Evolutionary conservation across 169 alveolate genomes (phyloP).

Genomic region (Plasmodium gonderi): DNA sequence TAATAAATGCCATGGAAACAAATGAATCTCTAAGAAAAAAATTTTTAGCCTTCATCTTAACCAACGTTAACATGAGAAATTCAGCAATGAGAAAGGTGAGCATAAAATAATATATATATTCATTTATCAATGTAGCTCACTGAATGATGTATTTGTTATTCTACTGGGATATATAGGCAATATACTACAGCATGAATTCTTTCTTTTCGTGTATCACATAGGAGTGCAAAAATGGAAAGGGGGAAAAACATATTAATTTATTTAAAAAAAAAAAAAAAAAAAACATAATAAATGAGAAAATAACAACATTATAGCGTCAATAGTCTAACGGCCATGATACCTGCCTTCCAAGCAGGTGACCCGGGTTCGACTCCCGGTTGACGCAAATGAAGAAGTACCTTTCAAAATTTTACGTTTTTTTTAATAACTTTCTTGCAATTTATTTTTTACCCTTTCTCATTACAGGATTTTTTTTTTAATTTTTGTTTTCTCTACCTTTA

Average conservation of each 20-base stretch:
- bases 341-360: slow-evolving; percentile 99
- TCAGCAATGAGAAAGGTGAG: background rate
- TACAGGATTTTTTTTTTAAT: too few species aligned
- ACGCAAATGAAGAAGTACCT: slow-evolving; percentile 84
- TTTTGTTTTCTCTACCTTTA: too few species aligned
- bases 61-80: background rate
- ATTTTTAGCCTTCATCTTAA: background rate
- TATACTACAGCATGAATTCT: too few species aligned
- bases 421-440: too few species aligned
- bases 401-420: too few species aligned
- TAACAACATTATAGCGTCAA: slow-evolving; percentile 86
- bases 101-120: background rate
- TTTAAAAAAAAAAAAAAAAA: background rate
- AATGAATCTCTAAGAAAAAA: background rate
- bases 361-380: slow-evolving; percentile 99
- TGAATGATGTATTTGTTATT: background rate
- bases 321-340: slow-evolving; percentile 98
- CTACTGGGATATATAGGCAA: too few species aligned
- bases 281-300: background rate
- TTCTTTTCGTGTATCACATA: too few species aligned
- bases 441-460: too few species aligned
- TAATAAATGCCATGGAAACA: background rate
- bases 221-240: too few species aligned
- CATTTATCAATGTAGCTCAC: background rate
- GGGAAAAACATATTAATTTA: too few species aligned